Percentiles rank a stretch among this genome's conserved stretches.
phyloP scores from a whole-genome alignment of 1,139 yeast species.

The Geotrichum cucujoidarum region DNA sequence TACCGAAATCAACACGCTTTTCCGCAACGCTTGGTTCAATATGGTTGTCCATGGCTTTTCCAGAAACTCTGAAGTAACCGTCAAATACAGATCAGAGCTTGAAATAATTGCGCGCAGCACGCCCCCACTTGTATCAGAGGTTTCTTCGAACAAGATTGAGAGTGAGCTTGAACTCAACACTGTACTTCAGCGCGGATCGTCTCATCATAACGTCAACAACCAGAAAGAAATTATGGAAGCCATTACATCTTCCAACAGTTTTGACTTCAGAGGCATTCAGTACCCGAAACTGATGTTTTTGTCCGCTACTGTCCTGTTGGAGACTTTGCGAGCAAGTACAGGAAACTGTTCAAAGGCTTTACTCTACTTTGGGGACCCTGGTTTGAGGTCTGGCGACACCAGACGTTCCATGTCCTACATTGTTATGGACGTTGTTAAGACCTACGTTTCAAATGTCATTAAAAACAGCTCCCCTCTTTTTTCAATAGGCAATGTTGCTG shows the following conservation, averaged over 20 bases:
- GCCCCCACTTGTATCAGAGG: slow-evolving; percentile 89
- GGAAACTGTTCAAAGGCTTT: slow-evolving; percentile 78
- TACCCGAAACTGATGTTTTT: slow-evolving; percentile 83
- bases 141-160: slow-evolving; percentile 81
- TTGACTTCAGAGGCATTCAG: slow-evolving; percentile 50
- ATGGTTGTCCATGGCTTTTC: slow-evolving; percentile 88
- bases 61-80: slow-evolving; percentile 52
- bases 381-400: slow-evolving; percentile 66
- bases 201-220: slow-evolving; percentile 72
- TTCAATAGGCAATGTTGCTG: slow-evolving; percentile 55
- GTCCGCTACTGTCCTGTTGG: slow-evolving; percentile 75
- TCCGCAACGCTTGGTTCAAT: slow-evolving; percentile 92
- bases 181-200: slow-evolving; percentile 83
- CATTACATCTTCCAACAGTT: slow-evolving; percentile 27
- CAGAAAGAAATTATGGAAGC: slow-evolving; percentile 52
- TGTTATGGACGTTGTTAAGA: slow-evolving; percentile 54
- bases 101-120: slow-evolving; percentile 76
- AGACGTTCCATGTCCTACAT: slow-evolving; percentile 65
- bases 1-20: slow-evolving; percentile 49
- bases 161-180: slow-evolving; percentile 89
- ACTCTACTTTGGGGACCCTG: slow-evolving; percentile 80
- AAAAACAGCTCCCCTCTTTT: slow-evolving; percentile 46
- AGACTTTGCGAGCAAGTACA: slow-evolving; percentile 66
- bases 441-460: slow-evolving; percentile 47
- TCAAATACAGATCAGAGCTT: slow-evolving; percentile 46